Percentiles rank a stretch among this genome's conserved stretches.
Conservation (phyloP, 2,329 filamentous ascomycete genomes). For the Xylaria sp. region DNA sequence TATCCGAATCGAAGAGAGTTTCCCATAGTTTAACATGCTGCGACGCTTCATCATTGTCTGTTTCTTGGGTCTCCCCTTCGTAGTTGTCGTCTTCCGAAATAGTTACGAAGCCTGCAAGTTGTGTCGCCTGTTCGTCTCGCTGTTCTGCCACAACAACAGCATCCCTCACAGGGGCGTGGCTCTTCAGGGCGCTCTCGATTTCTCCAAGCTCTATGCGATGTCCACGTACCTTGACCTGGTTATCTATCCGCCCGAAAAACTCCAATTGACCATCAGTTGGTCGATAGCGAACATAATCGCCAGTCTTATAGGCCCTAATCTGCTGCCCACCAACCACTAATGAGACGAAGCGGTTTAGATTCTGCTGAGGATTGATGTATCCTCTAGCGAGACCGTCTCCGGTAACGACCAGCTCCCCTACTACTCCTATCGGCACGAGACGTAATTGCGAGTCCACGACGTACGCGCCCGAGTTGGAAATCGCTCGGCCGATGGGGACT, state of each 20-base stretch:
- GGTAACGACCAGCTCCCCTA: slow-evolving; percentile 27
- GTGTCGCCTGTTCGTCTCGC: not conserved
- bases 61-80: not conserved
- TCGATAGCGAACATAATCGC: slow-evolving; percentile 22
- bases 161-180: slow-evolving; percentile 10
- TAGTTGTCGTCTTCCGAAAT: slow-evolving; percentile 12
- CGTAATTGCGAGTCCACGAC: slow-evolving; percentile 15
- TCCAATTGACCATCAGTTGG: slow-evolving; percentile 18
- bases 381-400: slow-evolving; percentile 25
- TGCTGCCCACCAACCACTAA: not conserved
- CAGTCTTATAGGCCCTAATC: slow-evolving; percentile 19
- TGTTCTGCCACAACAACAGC: slow-evolving; percentile 12
- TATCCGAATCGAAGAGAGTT: slow-evolving; percentile 18
- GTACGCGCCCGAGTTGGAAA: slow-evolving; percentile 25
- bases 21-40: slow-evolving; percentile 22
- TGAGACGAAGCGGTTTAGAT: slow-evolving; percentile 7
- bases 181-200: slow-evolving; percentile 11
- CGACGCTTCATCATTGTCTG: not conserved
- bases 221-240: slow-evolving; percentile 25
- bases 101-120: slow-evolving; percentile 22
- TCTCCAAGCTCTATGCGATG: slow-evolving; percentile 26
- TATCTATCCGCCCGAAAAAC: slow-evolving; percentile 23
- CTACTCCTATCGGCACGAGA: slow-evolving; percentile 15
- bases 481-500: slow-evolving; percentile 22
- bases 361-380: slow-evolving; percentile 14